Percentiles rank a stretch among this genome's conserved stretches.
Conservation (phyloP, 768 basidiomycete species). For the Lactarius hengduanensis region DNA sequence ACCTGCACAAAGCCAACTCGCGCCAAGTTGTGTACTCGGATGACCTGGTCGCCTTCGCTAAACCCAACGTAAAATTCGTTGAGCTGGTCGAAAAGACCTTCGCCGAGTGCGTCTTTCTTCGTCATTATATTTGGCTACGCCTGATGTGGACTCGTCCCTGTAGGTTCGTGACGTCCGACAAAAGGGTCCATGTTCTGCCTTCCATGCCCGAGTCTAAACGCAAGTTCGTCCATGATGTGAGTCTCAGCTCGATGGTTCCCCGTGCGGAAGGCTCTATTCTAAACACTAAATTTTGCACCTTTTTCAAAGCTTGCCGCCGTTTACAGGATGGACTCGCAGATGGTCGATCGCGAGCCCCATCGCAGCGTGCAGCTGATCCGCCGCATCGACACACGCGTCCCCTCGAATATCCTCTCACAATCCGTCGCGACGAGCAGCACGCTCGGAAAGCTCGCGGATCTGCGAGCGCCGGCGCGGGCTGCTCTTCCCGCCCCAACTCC, state of each 20-base stretch:
- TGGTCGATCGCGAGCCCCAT: constrained; percentile 91
- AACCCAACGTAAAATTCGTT: constrained; percentile 64
- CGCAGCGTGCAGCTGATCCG: constrained; percentile 81
- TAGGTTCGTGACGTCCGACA: constrained; percentile 70
- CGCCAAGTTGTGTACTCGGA: constrained; percentile 53
- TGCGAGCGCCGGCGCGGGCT: constrained; percentile 40
- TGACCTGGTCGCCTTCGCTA: constrained; percentile 62
- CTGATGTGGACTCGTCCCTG: constrained; percentile 2
- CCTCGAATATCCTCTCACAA: constrained; percentile 60
- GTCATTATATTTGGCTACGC: constrained; percentile 23
- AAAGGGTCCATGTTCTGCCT: constrained; percentile 69
- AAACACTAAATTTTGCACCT: neutral
- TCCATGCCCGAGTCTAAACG: constrained; percentile 78
- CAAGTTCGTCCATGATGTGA: constrained; percentile 77
- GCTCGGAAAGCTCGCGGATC: constrained; percentile 61
- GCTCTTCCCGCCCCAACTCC: constrained; percentile 25
- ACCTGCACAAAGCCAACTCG: constrained; percentile 40
- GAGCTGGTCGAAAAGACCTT: constrained; percentile 77
- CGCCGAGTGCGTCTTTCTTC: constrained; percentile 55
- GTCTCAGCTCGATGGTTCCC: constrained; percentile 32
- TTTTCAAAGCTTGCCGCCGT: constrained; percentile 60
- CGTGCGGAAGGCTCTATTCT: constrained; percentile 13
- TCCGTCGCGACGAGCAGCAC: constrained; percentile 36
- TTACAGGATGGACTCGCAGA: constrained; percentile 81
- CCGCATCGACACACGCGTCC: constrained; percentile 79